phyloP scores from a whole-genome alignment of 495 filamentous ascomycete species.

The Chlorociboria aeruginascens region DNA sequence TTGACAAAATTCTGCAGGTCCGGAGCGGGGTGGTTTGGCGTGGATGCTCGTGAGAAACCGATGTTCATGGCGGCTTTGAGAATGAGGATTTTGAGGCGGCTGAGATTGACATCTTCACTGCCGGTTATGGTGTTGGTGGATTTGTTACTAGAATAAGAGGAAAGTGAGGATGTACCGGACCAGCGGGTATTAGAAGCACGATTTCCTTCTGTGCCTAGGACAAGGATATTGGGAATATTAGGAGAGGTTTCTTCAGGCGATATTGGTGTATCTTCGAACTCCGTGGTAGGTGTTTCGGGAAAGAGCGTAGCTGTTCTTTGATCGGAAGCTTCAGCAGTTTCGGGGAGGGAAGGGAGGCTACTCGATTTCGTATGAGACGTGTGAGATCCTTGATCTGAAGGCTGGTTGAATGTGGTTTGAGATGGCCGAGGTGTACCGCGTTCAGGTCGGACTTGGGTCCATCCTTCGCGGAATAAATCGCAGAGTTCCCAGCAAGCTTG shows the following conservation, averaged over 20 bases:
- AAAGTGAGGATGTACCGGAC: conserved; percentile 66
- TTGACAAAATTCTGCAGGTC: conserved; percentile 60
- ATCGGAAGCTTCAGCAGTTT: conserved; percentile 13
- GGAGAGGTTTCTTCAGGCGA: conserved; percentile 62
- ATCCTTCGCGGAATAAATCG: conserved; percentile 86
- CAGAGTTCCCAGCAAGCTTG: conserved; percentile 94
- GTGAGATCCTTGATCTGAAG: conserved; percentile 31
- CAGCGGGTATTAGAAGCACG: conserved; percentile 42
- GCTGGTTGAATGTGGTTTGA: conserved; percentile 54
- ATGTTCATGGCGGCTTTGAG: conserved; percentile 72
- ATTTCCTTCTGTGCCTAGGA: conserved; percentile 54
- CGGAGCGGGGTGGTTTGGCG: conserved; percentile 22
- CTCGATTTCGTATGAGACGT: conserved; percentile 1
- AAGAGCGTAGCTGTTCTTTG: background rate
- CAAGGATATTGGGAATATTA: conserved; percentile 68
- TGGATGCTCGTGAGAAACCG: conserved; percentile 47
- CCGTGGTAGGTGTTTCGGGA: conserved; percentile 84
- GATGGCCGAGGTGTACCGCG: conserved; percentile 75
- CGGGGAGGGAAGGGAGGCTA: conserved; percentile 16
- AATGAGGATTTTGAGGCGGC: conserved; percentile 60
- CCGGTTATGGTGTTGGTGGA: conserved; percentile 63
- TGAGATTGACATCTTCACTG: conserved; percentile 61
- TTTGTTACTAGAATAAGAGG: conserved; percentile 55
- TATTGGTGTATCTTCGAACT: conserved; percentile 78
- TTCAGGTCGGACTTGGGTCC: conserved; percentile 80